Base-by-base conservation (phyloP, 1,284 basidiomycete species). In the Apiotrichum brassicae region DNA sequence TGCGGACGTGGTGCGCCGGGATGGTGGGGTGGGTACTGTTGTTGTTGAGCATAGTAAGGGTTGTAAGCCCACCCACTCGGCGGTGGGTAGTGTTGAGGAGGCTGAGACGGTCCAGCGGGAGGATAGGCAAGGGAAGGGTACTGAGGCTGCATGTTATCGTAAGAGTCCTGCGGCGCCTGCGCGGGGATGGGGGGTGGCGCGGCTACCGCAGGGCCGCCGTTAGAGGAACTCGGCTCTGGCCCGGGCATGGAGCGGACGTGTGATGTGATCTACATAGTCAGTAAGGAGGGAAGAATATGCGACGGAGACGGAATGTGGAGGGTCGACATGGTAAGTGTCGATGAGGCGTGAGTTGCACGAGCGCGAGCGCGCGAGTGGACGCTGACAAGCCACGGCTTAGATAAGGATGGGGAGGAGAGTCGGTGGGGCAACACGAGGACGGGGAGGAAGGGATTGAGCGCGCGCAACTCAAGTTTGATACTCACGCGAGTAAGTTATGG, bases 101-200 rank as follows among this genome's bases (percentile, higher is more conserved):
- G 43, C 34, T 46, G 54, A 9, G 54, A 56, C 19, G 54, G 54
- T 7, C 54, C 54, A 2, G 52, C 48, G 9, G 54, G 22, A n/a
- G 48, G 47, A 44, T 42, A 56, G 28, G 50, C 51, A 14, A 56
- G 45, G 26, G 50, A 52, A 5, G 50, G 50, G 35, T 56, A 56
- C 18, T 48, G 43, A 26, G 54, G 49, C 33, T 41, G 49, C 16
- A 42, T 47, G 50, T 9, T 48, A 52, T 30, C 43, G 46, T 24
- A 49, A 51, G n/a, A 40, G 50, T 57, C 56, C 14, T 40, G 58
- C 16, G 47, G 51, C 6, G 35, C 46, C 12, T 48, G 54, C 32
- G 16, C 9, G 35, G 22, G 26, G 23, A 38, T 14, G n/a, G 34
- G 44, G 6, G 36, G 40, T 9, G 40, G 40, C 9, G 24, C 40